These are phyloP conservation scores for Nannizzia gypsea DNA, from an alignment of 2,329 filamentous ascomycete species.

Conservation along the genomic window DNA sequence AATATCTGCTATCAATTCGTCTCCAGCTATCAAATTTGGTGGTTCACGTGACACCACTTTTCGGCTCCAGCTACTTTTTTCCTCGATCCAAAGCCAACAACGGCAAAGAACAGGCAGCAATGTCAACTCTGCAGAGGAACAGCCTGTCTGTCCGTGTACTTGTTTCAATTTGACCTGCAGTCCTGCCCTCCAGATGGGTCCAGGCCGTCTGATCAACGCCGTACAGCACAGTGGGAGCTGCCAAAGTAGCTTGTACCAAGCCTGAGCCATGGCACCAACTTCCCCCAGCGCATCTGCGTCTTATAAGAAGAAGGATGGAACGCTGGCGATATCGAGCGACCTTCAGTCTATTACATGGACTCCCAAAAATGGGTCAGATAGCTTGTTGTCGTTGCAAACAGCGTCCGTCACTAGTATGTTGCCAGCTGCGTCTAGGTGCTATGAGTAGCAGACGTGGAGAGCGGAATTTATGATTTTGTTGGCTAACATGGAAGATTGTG, in stretches of 20 bases:
- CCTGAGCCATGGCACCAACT: constrained; percentile 8
- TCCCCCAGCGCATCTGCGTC: constrained; percentile 40
- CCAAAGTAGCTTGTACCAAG: not conserved
- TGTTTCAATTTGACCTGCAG: not conserved
- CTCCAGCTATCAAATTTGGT: no score
- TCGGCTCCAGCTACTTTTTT: no score
- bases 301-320: constrained; percentile 96
- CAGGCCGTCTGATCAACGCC: not conserved
- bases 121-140: not conserved
- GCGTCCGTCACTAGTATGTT: constrained; percentile 68
- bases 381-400: constrained; percentile 58
- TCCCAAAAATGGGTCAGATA: constrained; percentile 48
- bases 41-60: no score
- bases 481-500: not conserved
- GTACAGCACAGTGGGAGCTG: constrained; percentile 6
- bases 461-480: not conserved
- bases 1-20: no score
- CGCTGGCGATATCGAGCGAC: constrained; percentile 62
- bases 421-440: not conserved
- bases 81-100: not conserved
- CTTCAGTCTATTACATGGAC: constrained; percentile 69
- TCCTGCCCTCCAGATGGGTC: constrained; percentile 9
- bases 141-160: not conserved
- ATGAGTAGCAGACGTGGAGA: not conserved
- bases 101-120: not conserved